phyloP scores from a whole-genome alignment of 1,284 basidiomycete genomes.

The Fomitopsis palustris region DNA sequence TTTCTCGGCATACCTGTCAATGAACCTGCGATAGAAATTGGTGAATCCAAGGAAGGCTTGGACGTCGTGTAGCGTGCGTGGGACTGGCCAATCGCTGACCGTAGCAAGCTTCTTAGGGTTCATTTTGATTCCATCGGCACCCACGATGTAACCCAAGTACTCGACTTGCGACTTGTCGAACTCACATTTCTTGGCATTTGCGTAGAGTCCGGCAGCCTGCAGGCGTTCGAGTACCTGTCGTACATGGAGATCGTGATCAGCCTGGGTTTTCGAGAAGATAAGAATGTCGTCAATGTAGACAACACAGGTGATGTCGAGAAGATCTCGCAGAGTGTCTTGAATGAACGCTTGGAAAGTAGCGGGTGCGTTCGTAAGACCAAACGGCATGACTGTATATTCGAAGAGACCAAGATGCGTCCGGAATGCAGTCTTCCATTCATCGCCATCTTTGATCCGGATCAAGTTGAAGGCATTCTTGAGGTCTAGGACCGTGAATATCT shows the following conservation, averaged over 20 bases:
- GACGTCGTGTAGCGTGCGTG: slow-evolving; percentile 22
- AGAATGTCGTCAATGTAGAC: slow-evolving; percentile 29
- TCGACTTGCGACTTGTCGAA: slow-evolving; percentile 23
- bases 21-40: slow-evolving; percentile 39
- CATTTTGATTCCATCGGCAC: slow-evolving; percentile 27
- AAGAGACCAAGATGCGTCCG: slow-evolving; percentile 8
- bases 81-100: slow-evolving; percentile 31
- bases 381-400: slow-evolving; percentile 14
- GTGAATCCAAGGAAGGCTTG: slow-evolving; percentile 36
- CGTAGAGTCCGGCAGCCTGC: slow-evolving; percentile 22
- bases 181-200: slow-evolving; percentile 34
- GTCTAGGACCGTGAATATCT: neutral
- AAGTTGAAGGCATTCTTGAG: neutral
- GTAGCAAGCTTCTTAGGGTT: slow-evolving; percentile 31
- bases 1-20: slow-evolving; percentile 31
- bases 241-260: slow-evolving; percentile 17
- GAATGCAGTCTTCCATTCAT: slow-evolving; percentile 6
- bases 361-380: slow-evolving; percentile 11
- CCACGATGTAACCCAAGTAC: slow-evolving; percentile 37
- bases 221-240: slow-evolving; percentile 30
- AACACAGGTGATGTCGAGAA: slow-evolving; percentile 12
- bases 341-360: slow-evolving; percentile 18
- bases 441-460: neutral
- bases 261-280: slow-evolving; percentile 14
- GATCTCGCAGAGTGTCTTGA: slow-evolving; percentile 20